Base-by-base conservation (phyloP, 1,139 yeast species). In the Groenewaldozyma auringiensis region DNA sequence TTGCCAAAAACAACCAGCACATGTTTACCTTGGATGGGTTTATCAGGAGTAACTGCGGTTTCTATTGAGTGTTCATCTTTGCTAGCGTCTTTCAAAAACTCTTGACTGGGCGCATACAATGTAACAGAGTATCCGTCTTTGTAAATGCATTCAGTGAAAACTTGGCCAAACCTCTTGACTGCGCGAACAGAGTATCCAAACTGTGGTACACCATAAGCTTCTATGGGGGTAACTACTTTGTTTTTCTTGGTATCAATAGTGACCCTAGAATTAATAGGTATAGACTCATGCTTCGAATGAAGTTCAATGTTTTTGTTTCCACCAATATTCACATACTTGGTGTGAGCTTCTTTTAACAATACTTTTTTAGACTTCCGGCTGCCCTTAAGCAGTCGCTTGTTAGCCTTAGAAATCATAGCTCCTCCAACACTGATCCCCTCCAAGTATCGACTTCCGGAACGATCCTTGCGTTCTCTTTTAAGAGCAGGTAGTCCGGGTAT, bases 171-270 rank as follows among this genome's bases (percentile, higher is more conserved):
- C 9, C 68, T 62, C 43, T 70, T 69, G 2, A 84, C 85, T 16
- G 82, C 66, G 47, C 96, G 70, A 2, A 88, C 89, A 50, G 74
- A 77, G 63, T 83, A 88, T 0, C 95, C 95, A 63, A 80, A 84
- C 3, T 69, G 47, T 4, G 48, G 49, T 0, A 54, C 32, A 25
- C 50, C 54, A 59, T 85, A 86, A 0, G 94, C 95, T 43, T 76
- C 78, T 16, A 67, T 55, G 2, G 94, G 88, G 1, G 89, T 76
- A 0, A 85, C 94, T 4, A 86, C 76, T 47, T 74, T 75, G 47
- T 72, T 74, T 27, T 75, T 75, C 45, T 76, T 70, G 27, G 78
- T 58, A 58, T 88, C 88, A 1, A 88, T 87, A 0, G 95, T 85
- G 4, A 88, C 95, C 53, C 95, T 68, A 3, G 83, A 85, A 55